A percentile compares a stretch with the other conserved stretches of the same genome.
Evolutionary conservation across 2,329 filamentous ascomycete species (phyloP).

Genomic region (Venturia oleaginea): DNA sequence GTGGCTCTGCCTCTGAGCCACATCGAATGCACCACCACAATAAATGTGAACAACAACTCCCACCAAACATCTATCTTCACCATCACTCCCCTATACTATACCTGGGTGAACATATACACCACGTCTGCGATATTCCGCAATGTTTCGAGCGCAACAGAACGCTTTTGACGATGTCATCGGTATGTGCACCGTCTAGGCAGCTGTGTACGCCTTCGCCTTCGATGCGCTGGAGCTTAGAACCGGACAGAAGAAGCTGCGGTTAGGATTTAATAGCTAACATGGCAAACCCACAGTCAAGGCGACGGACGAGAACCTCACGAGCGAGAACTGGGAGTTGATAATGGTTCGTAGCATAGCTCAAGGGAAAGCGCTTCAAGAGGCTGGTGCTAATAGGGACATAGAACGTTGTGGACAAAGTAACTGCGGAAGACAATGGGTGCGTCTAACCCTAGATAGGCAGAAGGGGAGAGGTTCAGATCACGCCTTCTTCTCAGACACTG

Average conservation of each 20-base stretch:
- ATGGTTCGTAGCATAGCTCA: slow-evolving; percentile 35
- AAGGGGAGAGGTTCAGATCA: background rate
- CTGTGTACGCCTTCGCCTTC: background rate
- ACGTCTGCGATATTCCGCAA: slow-evolving; percentile 18
- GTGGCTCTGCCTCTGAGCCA: background rate
- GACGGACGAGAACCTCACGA: slow-evolving; percentile 97
- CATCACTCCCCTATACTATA: background rate
- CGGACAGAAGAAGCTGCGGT: background rate
- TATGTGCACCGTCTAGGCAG: slow-evolving; percentile 30
- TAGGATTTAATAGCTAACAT: background rate
- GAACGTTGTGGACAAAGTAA: slow-evolving; percentile 54
- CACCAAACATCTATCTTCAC: background rate
- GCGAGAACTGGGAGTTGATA: slow-evolving; percentile 63
- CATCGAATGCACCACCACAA: background rate
- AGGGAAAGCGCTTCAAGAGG: slow-evolving; percentile 15
- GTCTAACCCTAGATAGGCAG: slow-evolving; percentile 13
- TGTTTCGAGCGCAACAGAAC: slow-evolving; percentile 51
- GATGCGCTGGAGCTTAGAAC: background rate
- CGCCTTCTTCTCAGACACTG: background rate
- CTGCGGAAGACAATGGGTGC: slow-evolving; percentile 38
- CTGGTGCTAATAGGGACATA: slow-evolving; percentile 20
- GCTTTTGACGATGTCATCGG: slow-evolving; percentile 62
- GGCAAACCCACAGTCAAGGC: slow-evolving; percentile 54
- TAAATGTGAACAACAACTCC: background rate
- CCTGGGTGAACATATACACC: background rate